A percentile compares a stretch with the other conserved stretches of the same genome.
phyloP scores from a whole-genome alignment of 1,139 yeast genomes.

The Insectozyma bohioensis region DNA sequence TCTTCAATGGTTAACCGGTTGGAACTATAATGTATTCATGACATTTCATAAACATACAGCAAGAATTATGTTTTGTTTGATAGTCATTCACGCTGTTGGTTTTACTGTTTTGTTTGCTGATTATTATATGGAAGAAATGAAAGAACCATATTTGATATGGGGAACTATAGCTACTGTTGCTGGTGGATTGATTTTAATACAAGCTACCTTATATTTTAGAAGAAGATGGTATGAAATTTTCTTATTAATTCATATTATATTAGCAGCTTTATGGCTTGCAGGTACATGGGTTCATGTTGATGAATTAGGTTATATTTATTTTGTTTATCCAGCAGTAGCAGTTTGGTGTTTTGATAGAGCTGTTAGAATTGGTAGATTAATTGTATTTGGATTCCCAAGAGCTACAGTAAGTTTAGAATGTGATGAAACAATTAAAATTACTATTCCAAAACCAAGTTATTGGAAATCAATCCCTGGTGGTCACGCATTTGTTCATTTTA shows the following conservation, averaged over 20 bases:
- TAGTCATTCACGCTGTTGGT: constrained; percentile 39
- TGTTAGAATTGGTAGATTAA: constrained; percentile 33
- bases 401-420: constrained; percentile 34
- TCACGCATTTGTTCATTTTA: constrained; percentile 50
- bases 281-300: constrained; percentile 46
- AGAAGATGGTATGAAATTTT: constrained; percentile 46
- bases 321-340: constrained; percentile 38
- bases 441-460: constrained; percentile 38
- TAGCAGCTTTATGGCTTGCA: constrained; percentile 41
- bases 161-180: constrained; percentile 34
- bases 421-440: constrained; percentile 41
- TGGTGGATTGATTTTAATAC: constrained; percentile 34
- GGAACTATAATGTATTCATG: constrained; percentile 37
- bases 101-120: constrained; percentile 21
- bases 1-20: constrained; percentile 40
- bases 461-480: constrained; percentile 51
- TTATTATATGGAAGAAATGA: constrained; percentile 3
- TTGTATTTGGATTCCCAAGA: constrained; percentile 38
- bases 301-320: constrained; percentile 38
- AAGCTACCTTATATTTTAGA: constrained; percentile 40
- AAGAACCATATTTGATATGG: constrained; percentile 14
- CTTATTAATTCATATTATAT: constrained; percentile 38
- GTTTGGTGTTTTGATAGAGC: constrained; percentile 47
- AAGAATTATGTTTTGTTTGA: constrained; percentile 28
- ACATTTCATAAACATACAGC: constrained; percentile 41